Evolutionary conservation across 805 yeast species (phyloP), one percentile per base, ranked within the genome.

Genomic region (Saturnispora hagleri): DNA sequence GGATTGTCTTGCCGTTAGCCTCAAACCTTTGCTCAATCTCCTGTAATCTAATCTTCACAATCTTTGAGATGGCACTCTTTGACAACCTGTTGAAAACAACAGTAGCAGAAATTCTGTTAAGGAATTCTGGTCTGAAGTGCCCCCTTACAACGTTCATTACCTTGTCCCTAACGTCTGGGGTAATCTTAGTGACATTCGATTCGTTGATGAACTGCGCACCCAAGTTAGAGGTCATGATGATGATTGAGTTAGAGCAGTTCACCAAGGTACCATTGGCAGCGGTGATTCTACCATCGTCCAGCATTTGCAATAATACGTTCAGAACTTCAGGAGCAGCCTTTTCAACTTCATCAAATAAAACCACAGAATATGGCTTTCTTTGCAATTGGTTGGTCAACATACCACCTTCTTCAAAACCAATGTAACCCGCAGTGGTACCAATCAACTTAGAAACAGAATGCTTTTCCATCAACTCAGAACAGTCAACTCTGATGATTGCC

Each of bases 321-420:
- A 91, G 74, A 2, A 93, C 99, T 67, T 91, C 98, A 1, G 99
- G 99, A 6, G 96, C 96, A 17, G 99, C 99, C 70, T 93, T 93
- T 66, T 93, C 99, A 52, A 93, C 96, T 72, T 93, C 99, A 70
- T 93, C 99, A 64, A 93, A 93, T 55, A 93, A 75, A 41, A 93
- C 77, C n/a, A 93, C 99, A 5, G 97, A 88, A 71, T 93, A 93
- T 52, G 99, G 99, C 55, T 85, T 84, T 63, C 97, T 80, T 55
- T 88, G 77, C 52, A 93, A 75, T 58, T 93, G 96, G 62, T 93
- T 95, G 5, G 99, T 93, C 59, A 93, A 76, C 60, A 91, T 79
- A 58, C 99, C 99, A 67, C 99, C 99, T 68, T 93, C 97, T 66
- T 90, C 97, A 68, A 86, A 95, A 40, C 99, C 99, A 60, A 93